Evolutionary conservation across 192 early-diverging fungal genomes (phyloP), one percentile per base, ranked within the genome.

Genomic region (Geranomyces variabilis): DNA sequence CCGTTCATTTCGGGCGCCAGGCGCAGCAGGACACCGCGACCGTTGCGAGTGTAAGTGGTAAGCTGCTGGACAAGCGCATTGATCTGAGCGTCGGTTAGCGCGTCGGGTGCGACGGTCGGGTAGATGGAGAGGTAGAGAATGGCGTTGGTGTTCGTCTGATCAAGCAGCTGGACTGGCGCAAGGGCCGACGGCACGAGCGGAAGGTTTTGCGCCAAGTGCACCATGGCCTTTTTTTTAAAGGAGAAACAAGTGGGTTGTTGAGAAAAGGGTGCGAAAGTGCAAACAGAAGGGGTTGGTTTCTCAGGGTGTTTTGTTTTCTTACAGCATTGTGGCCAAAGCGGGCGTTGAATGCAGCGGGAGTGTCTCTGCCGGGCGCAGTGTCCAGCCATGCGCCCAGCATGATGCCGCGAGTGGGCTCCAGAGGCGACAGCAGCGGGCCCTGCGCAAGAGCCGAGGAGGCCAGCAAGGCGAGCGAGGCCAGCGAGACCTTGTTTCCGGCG

Each of bases 1-100:
- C 81, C 81, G 69, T 83, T 83, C 79, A 83, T 81, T 68, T 83
- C 82, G 17, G 82, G 77, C 13, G 51, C 74, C 29, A 81, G 74
- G 13, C 82, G 73, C 5, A 83, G 30, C 45, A 83, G 48, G 24
- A 83, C 77, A n/a, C 70, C 44, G 13, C 82, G 57, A 1, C 74
- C 77, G 17, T 68, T 45, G 6, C 28, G n/a, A 28, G 51, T 70
- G 48, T 77, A 73, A 21, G 48, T 73, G 6, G 24, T 62, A 17
- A 75, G 55, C 66, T 84, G 83, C 17, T 62, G 7, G 21, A 77
- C 66, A 21, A 77, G 43, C 15, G 55, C 48, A 30, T 41, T 21
- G 63, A 79, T 75, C 9, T 63, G 45, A 5, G 15, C 45, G 57
- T 78, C 77, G 9, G 55, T 69, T 8, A 78, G 15, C 17, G 14